Conservation (phyloP, 139 green algal genomes). For the Gonium pectorale region DNA sequence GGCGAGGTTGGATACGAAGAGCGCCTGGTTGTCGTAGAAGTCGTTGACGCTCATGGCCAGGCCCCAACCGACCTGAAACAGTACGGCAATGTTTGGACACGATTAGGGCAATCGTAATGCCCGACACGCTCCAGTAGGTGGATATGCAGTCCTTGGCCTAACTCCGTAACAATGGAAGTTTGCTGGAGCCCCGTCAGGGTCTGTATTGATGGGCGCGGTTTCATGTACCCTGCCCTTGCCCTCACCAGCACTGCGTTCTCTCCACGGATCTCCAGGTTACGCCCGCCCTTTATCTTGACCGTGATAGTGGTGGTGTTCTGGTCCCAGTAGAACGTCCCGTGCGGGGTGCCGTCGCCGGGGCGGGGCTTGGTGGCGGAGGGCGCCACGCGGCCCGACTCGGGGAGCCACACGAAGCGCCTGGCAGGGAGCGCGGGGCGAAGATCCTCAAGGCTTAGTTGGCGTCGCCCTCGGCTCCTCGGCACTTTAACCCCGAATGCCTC, state of each 20-base stretch:
- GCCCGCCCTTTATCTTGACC: slow-evolving; percentile 51
- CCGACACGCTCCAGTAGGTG: neutral
- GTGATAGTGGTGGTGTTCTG: slow-evolving; percentile 46
- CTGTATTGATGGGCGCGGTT: no score
- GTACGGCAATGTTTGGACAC: neutral
- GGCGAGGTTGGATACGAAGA: neutral
- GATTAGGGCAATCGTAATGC: neutral
- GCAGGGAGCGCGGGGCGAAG: neutral
- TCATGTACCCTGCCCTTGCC: neutral
- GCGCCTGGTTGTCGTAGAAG: neutral
- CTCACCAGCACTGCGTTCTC: slow-evolving; percentile 46
- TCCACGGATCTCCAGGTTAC: slow-evolving; percentile 37
- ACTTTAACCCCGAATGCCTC: neutral
- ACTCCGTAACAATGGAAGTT: neutral
- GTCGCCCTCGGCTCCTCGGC: neutral
- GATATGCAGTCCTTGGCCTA: neutral
- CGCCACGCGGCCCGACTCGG: neutral
- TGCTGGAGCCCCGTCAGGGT: neutral
- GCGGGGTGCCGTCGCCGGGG: slow-evolving; percentile 25
- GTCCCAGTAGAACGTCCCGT: slow-evolving; percentile 51
- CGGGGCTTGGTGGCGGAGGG: neutral
- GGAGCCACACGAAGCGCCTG: slow-evolving; percentile 15
- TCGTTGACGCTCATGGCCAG: slow-evolving; percentile 24
- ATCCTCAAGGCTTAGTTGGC: neutral
- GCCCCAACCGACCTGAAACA: slow-evolving; percentile 1